Evolutionary conservation across 73 alveolate species (phyloP).

Genomic region (Durusdinium trenchii): DNA sequence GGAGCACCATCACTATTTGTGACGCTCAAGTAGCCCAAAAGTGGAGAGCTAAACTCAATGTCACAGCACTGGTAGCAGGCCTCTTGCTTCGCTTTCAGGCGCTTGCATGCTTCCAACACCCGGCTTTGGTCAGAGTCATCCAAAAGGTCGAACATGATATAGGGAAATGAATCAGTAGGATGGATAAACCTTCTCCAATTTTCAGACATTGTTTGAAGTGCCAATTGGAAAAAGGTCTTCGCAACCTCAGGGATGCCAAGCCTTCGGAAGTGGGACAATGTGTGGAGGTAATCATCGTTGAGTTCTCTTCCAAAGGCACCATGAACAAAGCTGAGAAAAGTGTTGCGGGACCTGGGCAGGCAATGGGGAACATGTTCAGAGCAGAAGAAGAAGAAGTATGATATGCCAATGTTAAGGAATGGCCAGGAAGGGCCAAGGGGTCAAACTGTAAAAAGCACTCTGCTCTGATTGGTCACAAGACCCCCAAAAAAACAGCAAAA

Average conservation of each 20-base stretch:
- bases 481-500: no score
- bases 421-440: no score
- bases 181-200: background rate
- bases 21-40: background rate
- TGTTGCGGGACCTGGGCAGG: background rate
- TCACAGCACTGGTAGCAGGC: background rate
- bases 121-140: no score
- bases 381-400: no score
- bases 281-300: background rate
- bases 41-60: background rate
- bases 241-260: background rate
- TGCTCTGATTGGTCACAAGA: no score
- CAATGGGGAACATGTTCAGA: no score
- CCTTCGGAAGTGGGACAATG: background rate
- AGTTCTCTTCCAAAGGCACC: background rate
- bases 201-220: background rate
- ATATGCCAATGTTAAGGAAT: no score
- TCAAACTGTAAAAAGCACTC: no score
- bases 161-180: background rate
- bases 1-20: background rate
- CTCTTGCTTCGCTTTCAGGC: background rate
- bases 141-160: background rate
- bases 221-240: background rate
- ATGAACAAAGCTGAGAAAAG: background rate
- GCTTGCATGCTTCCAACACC: background rate